Evolutionary conservation across 345 rosid species (phyloP).

Genomic region (Aethionema arabicum): DNA sequence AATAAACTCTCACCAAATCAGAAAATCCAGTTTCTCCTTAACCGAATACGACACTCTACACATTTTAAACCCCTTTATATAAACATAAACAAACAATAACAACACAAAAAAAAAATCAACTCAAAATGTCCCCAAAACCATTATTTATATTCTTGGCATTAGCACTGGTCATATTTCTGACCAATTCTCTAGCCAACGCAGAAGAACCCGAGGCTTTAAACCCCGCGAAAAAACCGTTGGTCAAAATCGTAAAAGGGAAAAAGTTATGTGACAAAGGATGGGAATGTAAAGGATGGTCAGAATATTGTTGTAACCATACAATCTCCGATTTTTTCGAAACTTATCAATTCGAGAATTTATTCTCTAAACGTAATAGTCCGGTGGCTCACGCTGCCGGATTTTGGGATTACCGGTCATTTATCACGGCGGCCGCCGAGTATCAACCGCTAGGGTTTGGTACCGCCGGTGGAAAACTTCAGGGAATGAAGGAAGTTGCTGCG

Average conservation of each 20-base stretch:
- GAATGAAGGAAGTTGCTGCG: slow-evolving; percentile 66
- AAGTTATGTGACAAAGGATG: slow-evolving; percentile 67
- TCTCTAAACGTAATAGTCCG: slow-evolving; percentile 63
- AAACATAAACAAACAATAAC: slow-evolving; percentile 3
- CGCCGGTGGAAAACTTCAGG: slow-evolving; percentile 52
- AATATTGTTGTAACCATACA: slow-evolving; percentile 66
- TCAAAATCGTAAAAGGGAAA: slow-evolving; percentile 66
- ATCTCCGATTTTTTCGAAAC: slow-evolving; percentile 67
- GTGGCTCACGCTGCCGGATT: slow-evolving; percentile 79
- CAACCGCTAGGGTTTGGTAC: slow-evolving; percentile 79
- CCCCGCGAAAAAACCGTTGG: slow-evolving; percentile 45
- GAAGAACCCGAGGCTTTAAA: slow-evolving; percentile 35
- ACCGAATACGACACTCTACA: slow-evolving; percentile 30
- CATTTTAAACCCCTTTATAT: not conserved
- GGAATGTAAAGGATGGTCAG: slow-evolving; percentile 73
- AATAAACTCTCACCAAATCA: slow-evolving; percentile 41
- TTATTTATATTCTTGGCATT: slow-evolving; percentile 13
- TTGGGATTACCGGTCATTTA: slow-evolving; percentile 76
- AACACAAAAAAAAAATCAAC: not conserved
- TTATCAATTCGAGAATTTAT: slow-evolving; percentile 72
- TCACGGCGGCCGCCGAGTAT: slow-evolving; percentile 59
- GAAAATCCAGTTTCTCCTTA: slow-evolving; percentile 53
- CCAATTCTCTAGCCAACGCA: slow-evolving; percentile 17
- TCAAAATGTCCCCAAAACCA: slow-evolving; percentile 44
- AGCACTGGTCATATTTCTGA: slow-evolving; percentile 25